Evolutionary conservation across 106 monocot species (phyloP), one percentile per base, ranked within the genome.

Genomic region (Dactylorhiza incarnata): DNA sequence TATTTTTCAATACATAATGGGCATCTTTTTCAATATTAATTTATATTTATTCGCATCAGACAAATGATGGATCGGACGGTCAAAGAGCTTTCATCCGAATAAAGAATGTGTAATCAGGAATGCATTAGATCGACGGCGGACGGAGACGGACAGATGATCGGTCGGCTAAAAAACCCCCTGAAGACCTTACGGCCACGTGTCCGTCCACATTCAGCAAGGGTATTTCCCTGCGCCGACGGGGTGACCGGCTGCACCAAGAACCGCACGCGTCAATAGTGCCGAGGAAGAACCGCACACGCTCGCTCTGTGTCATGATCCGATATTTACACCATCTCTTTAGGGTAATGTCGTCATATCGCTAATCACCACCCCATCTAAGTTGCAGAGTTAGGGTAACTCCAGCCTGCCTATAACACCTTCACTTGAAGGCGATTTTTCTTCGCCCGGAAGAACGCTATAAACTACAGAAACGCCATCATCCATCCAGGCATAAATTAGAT

Each of bases 381-480:
- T 72, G 11, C 1, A 10, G 0, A 7, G 9, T 49, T 49, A 59
- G 58, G 78, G 78, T 9, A 48, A 24, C 45, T 43, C 55, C 53
- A 12, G 44, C 37, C 17, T 4, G 24, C 44, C 17, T 24, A 14
- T 46, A 15, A 13, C 23, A 58, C 55, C 22, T 29, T 22, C 22
- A 15, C 0, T 10, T 13, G 45, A 71, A 0, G 4, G 8, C 12
- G 0, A 15, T 58, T 5, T 16, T 5, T 2, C 23, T 50, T 8
- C 23, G 20, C 45, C 71, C 56, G 45, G 3, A 24, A 56, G n/a
- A 14, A 20, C 3, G n/a, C 19, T 0, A 15, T 59, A 71, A 71
- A 45, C 46, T 78, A 78, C 78, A 71, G 43, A 78, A 72, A 48
- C 5, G 24, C 72, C 72, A 72, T 24, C 19, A 4, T 3, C 49